Evolutionary conservation across 768 basidiomycete genomes (phyloP), one percentile per base, ranked within the genome.

Genomic region (Lactarius akahatsu): DNA sequence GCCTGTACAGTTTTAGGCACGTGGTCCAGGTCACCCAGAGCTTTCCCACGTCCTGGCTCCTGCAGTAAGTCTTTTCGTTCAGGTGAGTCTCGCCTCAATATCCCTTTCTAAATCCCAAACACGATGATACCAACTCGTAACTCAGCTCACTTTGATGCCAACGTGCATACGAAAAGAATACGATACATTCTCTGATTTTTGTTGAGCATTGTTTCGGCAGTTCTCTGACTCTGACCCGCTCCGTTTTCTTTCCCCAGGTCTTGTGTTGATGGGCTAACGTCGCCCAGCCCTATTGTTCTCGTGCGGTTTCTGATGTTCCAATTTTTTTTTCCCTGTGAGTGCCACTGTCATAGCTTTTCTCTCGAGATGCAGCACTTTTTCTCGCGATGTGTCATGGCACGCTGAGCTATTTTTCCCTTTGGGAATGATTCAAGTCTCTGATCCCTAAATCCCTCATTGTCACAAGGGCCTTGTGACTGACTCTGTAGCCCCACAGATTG

Each of bases 361-460:
- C 68, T 73, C 63, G 79, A 78, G 84, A 86, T 80, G 84, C 75
- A 81, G 61, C 72, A 75, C 62, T 67, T 78, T 79, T 81, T 76
- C 61, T 62, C 76, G 78, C 80, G 86, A 88, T 80, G 86, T 85
- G 86, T 79, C 77, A 76, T 47, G 41, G 81, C 83, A 83, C 83
- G 40, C 70, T 86, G 86, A 80, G 81, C 79, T 79, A 74, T 20
- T 62, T 66, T 72, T 76, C 83, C 86, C 86, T 85, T 85, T 77
- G 80, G 86, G 83, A 87, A 82, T 85, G 86, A 89, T 89, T 89
- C 88, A 89, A 89, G 87, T 89, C 87, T 84, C 88, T 88, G 87
- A 89, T 59, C 10, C 10, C 38, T 69, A 18, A 43, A 60, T 66
- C 30, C 36, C n/a, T 55, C 38, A 16, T 34, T n/a, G 20, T 4